Evolutionary conservation across 495 filamentous ascomycete genomes (phyloP).

Genomic region (Poronia punctata): DNA sequence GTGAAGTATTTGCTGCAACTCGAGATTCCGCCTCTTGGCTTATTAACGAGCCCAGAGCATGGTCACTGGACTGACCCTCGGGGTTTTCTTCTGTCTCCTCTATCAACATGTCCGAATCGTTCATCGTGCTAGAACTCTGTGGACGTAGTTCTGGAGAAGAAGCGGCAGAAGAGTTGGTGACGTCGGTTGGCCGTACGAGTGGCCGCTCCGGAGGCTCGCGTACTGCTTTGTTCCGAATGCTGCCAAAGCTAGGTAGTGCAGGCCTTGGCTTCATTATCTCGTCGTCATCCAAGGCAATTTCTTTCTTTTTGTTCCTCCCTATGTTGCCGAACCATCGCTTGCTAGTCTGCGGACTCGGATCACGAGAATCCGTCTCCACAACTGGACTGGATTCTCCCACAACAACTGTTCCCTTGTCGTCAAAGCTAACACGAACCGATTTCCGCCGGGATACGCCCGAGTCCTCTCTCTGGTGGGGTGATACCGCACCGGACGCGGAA

Average conservation of each 20-base stretch:
- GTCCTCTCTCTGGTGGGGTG: conserved; percentile 44
- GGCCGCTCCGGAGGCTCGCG: conserved; percentile 40
- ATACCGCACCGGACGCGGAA: conserved; percentile 19
- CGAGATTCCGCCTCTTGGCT: conserved; percentile 42
- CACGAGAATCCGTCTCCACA: conserved; percentile 42
- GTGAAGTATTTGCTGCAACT: conserved; percentile 38
- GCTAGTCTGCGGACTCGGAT: conserved; percentile 43
- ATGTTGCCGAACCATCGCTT: conserved; percentile 51
- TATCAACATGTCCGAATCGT: conserved; percentile 16
- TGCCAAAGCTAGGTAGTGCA: conserved; percentile 77
- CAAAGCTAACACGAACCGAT: conserved; percentile 75
- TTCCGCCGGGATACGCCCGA: conserved; percentile 53
- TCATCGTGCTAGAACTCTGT: conserved; percentile 10
- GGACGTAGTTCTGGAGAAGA: conserved; percentile 17
- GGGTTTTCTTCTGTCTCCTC: conserved; percentile 18
- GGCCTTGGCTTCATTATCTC: conserved; percentile 70
- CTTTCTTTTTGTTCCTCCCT: conserved; percentile 43
- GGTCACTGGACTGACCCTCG: conserved; percentile 54
- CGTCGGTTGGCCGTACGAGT: conserved; percentile 43
- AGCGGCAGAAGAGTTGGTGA: conserved; percentile 12
- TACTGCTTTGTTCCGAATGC: conserved; percentile 52
- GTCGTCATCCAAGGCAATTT: conserved; percentile 47
- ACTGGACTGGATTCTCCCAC: conserved; percentile 53
- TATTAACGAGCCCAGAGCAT: conserved; percentile 55
- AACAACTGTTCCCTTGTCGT: conserved; percentile 54